Evolutionary conservation across 1,284 basidiomycete genomes (phyloP).

Genomic region (Cutaneotrichosporon sp.): DNA sequence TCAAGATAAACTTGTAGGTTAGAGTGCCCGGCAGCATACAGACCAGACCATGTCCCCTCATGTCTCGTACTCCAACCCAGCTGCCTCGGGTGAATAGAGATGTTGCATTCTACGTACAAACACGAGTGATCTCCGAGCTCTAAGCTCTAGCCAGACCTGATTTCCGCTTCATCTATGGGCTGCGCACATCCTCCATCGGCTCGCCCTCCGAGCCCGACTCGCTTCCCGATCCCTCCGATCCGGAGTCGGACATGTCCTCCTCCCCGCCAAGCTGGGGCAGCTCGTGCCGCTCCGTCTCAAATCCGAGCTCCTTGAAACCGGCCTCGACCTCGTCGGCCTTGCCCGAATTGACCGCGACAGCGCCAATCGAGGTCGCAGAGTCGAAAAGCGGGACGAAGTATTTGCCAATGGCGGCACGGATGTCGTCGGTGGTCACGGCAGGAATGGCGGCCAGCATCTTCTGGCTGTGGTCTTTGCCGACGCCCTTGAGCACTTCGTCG

Average conservation of each 20-base stretch:
- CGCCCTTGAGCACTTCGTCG: constrained; percentile 78
- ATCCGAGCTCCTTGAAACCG: constrained; percentile 65
- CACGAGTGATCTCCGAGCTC: no score
- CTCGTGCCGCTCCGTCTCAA: constrained; percentile 67
- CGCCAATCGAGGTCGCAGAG: constrained; percentile 67
- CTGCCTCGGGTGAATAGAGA: no score
- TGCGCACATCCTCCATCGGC: constrained; percentile 22
- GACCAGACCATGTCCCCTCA: no score
- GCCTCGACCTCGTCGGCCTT: constrained; percentile 70
- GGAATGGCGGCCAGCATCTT: constrained; percentile 67
- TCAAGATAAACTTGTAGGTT: no score
- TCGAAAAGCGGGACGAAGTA: constrained; percentile 87
- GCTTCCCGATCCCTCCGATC: constrained; percentile 15
- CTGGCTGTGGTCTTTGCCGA: constrained; percentile 67
- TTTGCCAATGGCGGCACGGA: constrained; percentile 62
- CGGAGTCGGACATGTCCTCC: constrained; percentile 23
- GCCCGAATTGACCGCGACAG: constrained; percentile 74
- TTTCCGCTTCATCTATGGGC: constrained; percentile 4
- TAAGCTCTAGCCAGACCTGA: background rate
- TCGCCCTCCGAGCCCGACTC: constrained; percentile 6
- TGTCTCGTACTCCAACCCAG: no score
- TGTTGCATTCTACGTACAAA: no score
- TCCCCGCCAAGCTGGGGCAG: constrained; percentile 26
- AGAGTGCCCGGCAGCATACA: no score
- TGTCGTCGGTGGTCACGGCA: constrained; percentile 68